Percentiles rank a stretch among this genome's conserved stretches.
phyloP scores from a whole-genome alignment of 169 alveolate species.

The Plasmodium falciparum region DNA sequence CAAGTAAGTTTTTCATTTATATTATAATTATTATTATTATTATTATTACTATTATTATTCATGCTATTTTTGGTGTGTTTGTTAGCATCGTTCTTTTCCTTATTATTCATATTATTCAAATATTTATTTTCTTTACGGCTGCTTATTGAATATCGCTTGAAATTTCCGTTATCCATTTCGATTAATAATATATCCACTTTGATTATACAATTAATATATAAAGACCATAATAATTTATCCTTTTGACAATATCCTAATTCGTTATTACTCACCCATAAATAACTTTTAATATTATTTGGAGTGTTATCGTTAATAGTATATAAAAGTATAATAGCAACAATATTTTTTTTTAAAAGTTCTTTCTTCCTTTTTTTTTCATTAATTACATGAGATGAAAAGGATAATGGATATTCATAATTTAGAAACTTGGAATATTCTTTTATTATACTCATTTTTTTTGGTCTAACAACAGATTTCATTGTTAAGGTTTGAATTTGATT shows the following conservation, averaged over 20 bases:
- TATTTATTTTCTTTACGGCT: not conserved
- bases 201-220: conserved; percentile 47
- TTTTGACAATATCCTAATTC: conserved; percentile 73
- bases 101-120: not conserved
- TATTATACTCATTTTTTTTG: conserved; percentile 77
- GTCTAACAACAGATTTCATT: conserved; percentile 84
- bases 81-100: not conserved
- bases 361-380: conserved; percentile 72
- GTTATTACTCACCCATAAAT: conserved; percentile 70
- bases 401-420: conserved; percentile 83
- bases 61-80: not conserved
- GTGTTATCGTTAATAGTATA: conserved; percentile 49
- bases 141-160: conserved; percentile 1
- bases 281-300: conserved; percentile 42
- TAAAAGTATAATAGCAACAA: conserved; percentile 79
- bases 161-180: conserved; percentile 33
- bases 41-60: not conserved
- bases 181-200: conserved; percentile 61
- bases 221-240: conserved; percentile 68
- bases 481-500: conserved; percentile 86
- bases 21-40: not conserved
- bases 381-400: conserved; percentile 83
- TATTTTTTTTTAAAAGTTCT: conserved; percentile 80
- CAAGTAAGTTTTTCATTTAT: not conserved
- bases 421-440: conserved; percentile 81